Base-by-base conservation (phyloP, 2,329 filamentous ascomycete genomes). In the Claviceps cyperi region DNA sequence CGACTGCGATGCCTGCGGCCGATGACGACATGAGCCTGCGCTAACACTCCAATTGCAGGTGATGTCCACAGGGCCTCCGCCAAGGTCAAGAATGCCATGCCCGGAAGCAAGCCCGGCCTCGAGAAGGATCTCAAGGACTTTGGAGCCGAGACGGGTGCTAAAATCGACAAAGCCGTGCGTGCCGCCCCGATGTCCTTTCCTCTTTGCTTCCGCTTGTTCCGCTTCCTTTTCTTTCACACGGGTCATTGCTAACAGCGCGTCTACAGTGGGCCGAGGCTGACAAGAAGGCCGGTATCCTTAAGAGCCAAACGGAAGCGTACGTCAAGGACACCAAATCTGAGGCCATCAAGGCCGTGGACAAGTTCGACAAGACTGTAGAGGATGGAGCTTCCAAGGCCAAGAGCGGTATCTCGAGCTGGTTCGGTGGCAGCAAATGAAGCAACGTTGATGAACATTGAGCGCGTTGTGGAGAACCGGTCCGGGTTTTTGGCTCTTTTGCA, bases 391-490 rank as follows among this genome's bases (percentile, higher is more conserved):
- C 81, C 48, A 84, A 95, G 73, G 85, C 88, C 43, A 95, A 95
- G 80, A 79, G 81, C 60, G 84, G 84, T 55, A 67, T 94, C 59
- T 86, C 84, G 41, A 78, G 84, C 64, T 96, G 89, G 90, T 94
- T 96, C 61, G 83, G 88, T 51, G 83, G 77, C 46, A 59, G 77
- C 47, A 60, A 60, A 59, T 67, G 67, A 55, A 11, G 17, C 7
- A 14, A 22, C 13, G 28, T 44, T 28, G 11, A 8, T 15, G n/a
- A 38, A 6, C 5, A 19, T 38, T 15, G 47, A 35, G 32, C 28
- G 17, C 4, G 21, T 17, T 24, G 21, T 39, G 11, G 36, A 21
- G 15, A 46, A 17, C 7, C 8, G 9, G n/a, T 32, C 19, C 21
- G 28, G 9, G 21, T 17, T 32, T 45, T 24, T 45, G 9, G 8